phyloP scores from a whole-genome alignment of 2,329 filamentous ascomycete genomes.

The Diaporthe sp. region DNA sequence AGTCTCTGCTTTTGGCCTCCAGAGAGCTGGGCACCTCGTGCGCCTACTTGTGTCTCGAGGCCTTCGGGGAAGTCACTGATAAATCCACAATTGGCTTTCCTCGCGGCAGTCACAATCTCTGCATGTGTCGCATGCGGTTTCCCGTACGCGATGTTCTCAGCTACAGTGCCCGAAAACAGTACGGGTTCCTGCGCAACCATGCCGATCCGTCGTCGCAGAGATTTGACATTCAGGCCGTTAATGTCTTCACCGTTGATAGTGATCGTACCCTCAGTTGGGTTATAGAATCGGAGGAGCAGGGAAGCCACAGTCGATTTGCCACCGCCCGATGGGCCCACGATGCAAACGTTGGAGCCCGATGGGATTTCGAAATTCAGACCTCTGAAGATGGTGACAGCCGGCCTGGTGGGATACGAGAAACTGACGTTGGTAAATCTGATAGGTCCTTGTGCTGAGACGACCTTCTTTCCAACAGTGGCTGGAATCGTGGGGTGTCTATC shows the following conservation, averaged over 20 bases:
- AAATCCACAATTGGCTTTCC: slow-evolving; percentile 95
- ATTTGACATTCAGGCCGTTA: slow-evolving; percentile 90
- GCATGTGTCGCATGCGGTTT: slow-evolving; percentile 80
- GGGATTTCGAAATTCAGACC: slow-evolving; percentile 91
- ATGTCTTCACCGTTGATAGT: slow-evolving; percentile 89
- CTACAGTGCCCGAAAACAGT: slow-evolving; percentile 86
- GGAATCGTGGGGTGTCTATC: slow-evolving; percentile 88
- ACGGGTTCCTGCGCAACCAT: slow-evolving; percentile 97
- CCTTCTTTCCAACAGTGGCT: slow-evolving; percentile 84
- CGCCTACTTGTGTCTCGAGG: slow-evolving; percentile 92
- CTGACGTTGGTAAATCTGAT: slow-evolving; percentile 89
- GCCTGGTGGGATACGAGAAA: slow-evolving; percentile 94
- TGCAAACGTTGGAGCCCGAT: slow-evolving; percentile 93
- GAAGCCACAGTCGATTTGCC: slow-evolving; percentile 97
- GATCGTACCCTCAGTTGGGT: slow-evolving; percentile 81
- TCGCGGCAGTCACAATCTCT: slow-evolving; percentile 88
- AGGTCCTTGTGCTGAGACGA: slow-evolving; percentile 85
- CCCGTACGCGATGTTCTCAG: slow-evolving; percentile 93
- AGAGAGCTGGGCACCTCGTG: slow-evolving; percentile 91
- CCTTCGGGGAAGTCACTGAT: slow-evolving; percentile 97
- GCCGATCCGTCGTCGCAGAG: slow-evolving; percentile 90
- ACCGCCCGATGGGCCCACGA: slow-evolving; percentile 95
- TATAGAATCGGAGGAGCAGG: slow-evolving; percentile 92
- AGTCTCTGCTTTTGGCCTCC: slow-evolving; percentile 98
- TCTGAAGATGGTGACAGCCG: slow-evolving; percentile 91